Evolutionary conservation across 495 filamentous ascomycete genomes (phyloP).

Genomic region (Amphirosellinia nigrospora): DNA sequence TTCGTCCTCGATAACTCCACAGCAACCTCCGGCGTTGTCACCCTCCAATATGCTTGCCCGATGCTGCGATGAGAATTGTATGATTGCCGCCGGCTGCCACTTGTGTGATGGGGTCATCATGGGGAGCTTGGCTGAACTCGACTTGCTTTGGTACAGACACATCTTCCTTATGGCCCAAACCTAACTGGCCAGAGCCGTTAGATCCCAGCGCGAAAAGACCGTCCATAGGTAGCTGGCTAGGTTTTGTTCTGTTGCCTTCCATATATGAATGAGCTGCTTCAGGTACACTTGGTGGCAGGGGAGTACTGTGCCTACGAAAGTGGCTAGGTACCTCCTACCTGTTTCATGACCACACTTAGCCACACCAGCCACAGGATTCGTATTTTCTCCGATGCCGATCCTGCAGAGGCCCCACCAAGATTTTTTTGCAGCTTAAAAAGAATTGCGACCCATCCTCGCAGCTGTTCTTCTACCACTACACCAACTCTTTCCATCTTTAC

Average conservation of each 20-base stretch:
- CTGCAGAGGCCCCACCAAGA: slow-evolving; percentile 24
- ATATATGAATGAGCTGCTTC: not conserved
- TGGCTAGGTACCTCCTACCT: too few relatives aligned
- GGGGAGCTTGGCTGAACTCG: slow-evolving; percentile 45
- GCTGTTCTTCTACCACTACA: slow-evolving; percentile 14
- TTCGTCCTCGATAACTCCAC: slow-evolving; percentile 43
- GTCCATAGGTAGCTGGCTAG: slow-evolving; percentile 44
- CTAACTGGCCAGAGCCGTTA: slow-evolving; percentile 88
- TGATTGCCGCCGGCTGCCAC: slow-evolving; percentile 86
- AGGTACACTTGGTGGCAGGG: not conserved
- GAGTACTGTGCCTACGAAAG: slow-evolving; percentile 14
- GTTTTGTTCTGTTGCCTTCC: not conserved
- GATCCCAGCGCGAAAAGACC: slow-evolving; percentile 85
- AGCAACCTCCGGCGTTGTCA: slow-evolving; percentile 61
- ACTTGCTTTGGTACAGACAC: slow-evolving; percentile 70
- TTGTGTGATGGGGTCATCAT: slow-evolving; percentile 31
- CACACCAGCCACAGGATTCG: slow-evolving; percentile 27
- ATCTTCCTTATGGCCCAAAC: slow-evolving; percentile 76
- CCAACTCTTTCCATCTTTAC: not conserved
- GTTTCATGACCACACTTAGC: not conserved
- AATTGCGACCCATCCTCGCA: slow-evolving; percentile 2
- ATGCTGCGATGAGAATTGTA: slow-evolving; percentile 69
- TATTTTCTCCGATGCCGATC: slow-evolving; percentile 23
- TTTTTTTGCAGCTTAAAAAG: slow-evolving; percentile 29
- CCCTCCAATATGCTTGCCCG: slow-evolving; percentile 70